Evolutionary conservation across 805 yeast species (phyloP).

Genomic region (Metschnikowia koreensis): DNA sequence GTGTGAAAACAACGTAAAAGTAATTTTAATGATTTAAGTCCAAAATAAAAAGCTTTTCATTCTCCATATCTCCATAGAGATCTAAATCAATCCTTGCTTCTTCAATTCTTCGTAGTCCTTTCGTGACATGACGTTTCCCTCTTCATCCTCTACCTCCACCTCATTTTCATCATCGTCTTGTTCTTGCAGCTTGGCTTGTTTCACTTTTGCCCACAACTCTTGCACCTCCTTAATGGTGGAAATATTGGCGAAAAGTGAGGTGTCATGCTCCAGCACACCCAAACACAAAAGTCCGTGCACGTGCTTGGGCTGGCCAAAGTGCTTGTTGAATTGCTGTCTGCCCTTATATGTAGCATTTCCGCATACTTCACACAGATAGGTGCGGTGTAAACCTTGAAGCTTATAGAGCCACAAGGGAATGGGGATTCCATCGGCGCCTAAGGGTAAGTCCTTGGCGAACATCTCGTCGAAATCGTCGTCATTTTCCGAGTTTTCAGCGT

Average conservation of each 20-base stretch:
- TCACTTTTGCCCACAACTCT: constrained; percentile 50
- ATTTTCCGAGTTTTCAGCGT: constrained; percentile 14
- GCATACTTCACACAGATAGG: constrained; percentile 81
- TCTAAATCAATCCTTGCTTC: constrained; percentile 75
- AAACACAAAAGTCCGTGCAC: constrained; percentile 68
- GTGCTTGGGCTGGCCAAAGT: constrained; percentile 73
- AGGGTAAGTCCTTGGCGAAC: constrained; percentile 61
- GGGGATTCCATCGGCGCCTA: constrained; percentile 88
- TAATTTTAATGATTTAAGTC: too few relatives aligned
- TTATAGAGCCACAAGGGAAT: constrained; percentile 94
- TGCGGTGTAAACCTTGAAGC: constrained; percentile 76
- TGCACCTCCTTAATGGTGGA: constrained; percentile 66
- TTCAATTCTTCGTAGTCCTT: constrained; percentile 81
- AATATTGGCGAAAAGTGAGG: constrained; percentile 58
- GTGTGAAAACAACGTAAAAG: too few relatives aligned
- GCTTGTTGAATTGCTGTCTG: constrained; percentile 64
- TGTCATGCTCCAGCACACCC: constrained; percentile 57
- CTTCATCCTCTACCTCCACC: constrained; percentile 85
- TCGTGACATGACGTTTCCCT: constrained; percentile 89
- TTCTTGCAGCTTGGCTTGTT: constrained; percentile 33
- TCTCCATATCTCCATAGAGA: constrained; percentile 33
- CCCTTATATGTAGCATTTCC: constrained; percentile 75
- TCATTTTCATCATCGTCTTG: constrained; percentile 50
- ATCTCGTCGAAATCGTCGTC: constrained; percentile 30
- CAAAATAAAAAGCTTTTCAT: too few relatives aligned